These are phyloP conservation scores for Heracleum sosnowskyi DNA, from an alignment of 129 eudicot genomes.

Conservation along the genomic window DNA sequence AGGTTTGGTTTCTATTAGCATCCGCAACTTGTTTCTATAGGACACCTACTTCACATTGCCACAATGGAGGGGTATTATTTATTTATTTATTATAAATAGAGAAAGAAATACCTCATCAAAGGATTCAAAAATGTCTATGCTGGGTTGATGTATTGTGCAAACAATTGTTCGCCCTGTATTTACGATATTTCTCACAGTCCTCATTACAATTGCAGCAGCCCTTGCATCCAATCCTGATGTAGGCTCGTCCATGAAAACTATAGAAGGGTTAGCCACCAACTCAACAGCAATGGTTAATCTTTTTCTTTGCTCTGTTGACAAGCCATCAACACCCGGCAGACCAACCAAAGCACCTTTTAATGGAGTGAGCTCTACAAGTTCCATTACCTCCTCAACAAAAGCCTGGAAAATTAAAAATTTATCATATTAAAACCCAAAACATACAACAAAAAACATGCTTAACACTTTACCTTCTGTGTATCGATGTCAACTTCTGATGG, in stretches of 20 bases:
- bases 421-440: conserved; percentile 8
- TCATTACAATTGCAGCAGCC: conserved; percentile 98
- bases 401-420: conserved; percentile 38
- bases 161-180: conserved; percentile 95
- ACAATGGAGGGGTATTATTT: neutral
- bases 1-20: neutral
- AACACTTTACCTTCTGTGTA: conserved; percentile 67
- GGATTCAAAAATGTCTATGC: conserved; percentile 94
- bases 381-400: conserved; percentile 97
- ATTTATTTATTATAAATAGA: neutral
- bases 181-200: conserved; percentile 93
- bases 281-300: conserved; percentile 95
- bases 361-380: conserved; percentile 87
- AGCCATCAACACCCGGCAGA: conserved; percentile 95
- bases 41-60: neutral
- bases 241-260: conserved; percentile 97
- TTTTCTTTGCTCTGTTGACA: conserved; percentile 96
- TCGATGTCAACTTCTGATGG: conserved; percentile 69
- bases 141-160: conserved; percentile 96
- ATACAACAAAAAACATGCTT: neutral
- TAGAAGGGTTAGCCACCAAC: conserved; percentile 94
- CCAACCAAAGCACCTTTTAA: conserved; percentile 86
- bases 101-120: conserved; percentile 76
- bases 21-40: neutral
- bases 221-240: conserved; percentile 97